Evolutionary conservation across 768 basidiomycete genomes (phyloP).

Genomic region (Naganishia vishniacii): DNA sequence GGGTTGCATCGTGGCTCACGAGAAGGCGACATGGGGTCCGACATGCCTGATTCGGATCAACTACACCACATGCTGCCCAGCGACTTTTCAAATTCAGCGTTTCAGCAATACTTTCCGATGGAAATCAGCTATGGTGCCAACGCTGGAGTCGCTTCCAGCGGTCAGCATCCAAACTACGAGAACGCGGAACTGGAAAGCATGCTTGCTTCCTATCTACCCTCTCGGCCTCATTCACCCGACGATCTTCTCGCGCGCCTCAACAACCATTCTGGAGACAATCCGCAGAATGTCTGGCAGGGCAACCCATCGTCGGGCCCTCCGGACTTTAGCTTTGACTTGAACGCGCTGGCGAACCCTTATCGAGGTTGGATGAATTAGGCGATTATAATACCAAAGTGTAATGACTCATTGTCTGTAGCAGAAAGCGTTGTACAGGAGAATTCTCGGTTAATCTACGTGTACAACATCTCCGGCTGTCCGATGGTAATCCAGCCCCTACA

Average conservation of each 20-base stretch:
- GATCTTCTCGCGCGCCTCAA: neutral
- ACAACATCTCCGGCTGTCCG: neutral
- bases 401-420: neutral
- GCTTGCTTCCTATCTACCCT: slow-evolving; percentile 40
- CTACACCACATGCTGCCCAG: neutral
- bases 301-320: neutral
- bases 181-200: slow-evolving; percentile 38
- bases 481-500: too few species aligned
- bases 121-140: slow-evolving; percentile 28
- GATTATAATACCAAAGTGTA: neutral
- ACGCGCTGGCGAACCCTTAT: slow-evolving; percentile 24
- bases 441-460: neutral
- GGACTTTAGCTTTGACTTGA: slow-evolving; percentile 16
- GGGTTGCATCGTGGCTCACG: neutral
- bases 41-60: neutral
- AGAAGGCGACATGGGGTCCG: slow-evolving; percentile 3
- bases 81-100: slow-evolving; percentile 7
- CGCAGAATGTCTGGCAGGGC: slow-evolving; percentile 19
- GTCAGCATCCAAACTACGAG: slow-evolving; percentile 29
- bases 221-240: slow-evolving; percentile 9
- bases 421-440: neutral
- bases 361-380: slow-evolving; percentile 26
- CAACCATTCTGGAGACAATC: slow-evolving; percentile 7
- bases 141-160: slow-evolving; percentile 17
- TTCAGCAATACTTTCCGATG: slow-evolving; percentile 30